These are phyloP conservation scores for Plenodomus tracheiphilus DNA, from an alignment of 2,329 filamentous ascomycete species.

Conservation along the genomic window DNA sequence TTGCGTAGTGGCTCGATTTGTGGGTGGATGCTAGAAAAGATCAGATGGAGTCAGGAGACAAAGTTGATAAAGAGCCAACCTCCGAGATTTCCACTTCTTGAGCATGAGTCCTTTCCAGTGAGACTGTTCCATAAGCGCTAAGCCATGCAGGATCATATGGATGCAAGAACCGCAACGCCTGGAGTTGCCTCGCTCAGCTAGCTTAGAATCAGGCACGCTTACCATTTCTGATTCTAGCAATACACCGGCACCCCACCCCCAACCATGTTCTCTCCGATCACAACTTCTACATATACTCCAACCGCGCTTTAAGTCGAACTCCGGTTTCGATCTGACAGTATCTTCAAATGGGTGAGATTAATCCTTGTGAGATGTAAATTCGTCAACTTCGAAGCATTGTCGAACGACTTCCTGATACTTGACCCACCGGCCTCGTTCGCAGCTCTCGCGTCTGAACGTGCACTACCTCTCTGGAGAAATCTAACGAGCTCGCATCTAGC, in stretches of 20 bases:
- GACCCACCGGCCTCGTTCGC: not conserved
- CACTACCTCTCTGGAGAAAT: not conserved
- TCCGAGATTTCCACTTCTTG: too few relatives aligned
- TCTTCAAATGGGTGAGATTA: not conserved
- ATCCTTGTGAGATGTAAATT: not conserved
- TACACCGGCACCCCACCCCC: slow-evolving; percentile 5
- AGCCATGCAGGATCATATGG: too few relatives aligned
- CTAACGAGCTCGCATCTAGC: not conserved
- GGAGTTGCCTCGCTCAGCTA: too few relatives aligned
- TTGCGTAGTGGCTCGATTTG: too few relatives aligned
- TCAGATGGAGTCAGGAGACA: too few relatives aligned
- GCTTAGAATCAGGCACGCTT: slow-evolving; percentile 2
- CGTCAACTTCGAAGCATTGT: not conserved
- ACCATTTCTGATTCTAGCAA: not conserved
- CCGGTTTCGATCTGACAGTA: not conserved
- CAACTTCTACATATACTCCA: not conserved
- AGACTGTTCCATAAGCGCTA: too few relatives aligned
- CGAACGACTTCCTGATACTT: not conserved
- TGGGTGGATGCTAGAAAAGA: too few relatives aligned
- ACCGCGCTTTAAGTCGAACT: not conserved
- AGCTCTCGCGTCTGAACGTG: too few relatives aligned
- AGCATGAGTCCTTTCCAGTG: too few relatives aligned
- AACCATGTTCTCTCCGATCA: not conserved
- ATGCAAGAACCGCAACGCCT: too few relatives aligned
- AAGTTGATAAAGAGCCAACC: too few relatives aligned